Base-by-base conservation (phyloP, 2,329 filamentous ascomycete genomes). In the Epichloe sp. region DNA sequence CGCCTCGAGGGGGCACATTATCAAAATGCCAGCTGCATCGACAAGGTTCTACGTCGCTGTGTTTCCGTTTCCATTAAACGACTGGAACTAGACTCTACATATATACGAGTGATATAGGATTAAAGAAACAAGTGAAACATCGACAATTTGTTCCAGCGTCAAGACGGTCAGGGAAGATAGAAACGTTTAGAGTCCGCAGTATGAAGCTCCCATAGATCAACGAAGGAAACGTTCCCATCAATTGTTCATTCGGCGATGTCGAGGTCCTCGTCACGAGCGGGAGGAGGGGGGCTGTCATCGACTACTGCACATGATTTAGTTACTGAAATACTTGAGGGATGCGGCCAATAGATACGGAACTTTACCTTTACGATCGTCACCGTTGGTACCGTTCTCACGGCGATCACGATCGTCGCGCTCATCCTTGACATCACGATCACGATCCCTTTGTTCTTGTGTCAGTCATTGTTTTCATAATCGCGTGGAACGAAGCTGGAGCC, bases 311-410 rank as follows among this genome's bases (percentile, higher is more conserved):
- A 26, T 14, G 0, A 17, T 36, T 43, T 44, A 43, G 41, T 44
- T 38, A 37, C 21, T 14, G 14, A 4, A 6, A 14, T 11, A 3
- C 15, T 26, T 41, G 12, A 2, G 6, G 14, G 42, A 37, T 44
- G 12, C 21, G 38, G 19, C 26, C 26, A 19, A 40, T 35, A 19
- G n/a, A 19, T 42, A 11, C 31, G 7, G 19, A 34, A 43, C 19
- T 67, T 57, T 70, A 95, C 90, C 81, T 82, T 97, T 97, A 64
- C 87, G 82, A 58, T 95, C 89, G 59, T 95, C 89, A 54, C 85
- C 88, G 62, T 91, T 94, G 23, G 86, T 76, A 45, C 78, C 85
- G 61, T 84, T 85, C 62, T 93, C 87, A 59, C 83, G 83, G 59
- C 82, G 80, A 58, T 87, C 83, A 56, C 82, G 80, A 60, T 86